These are phyloP conservation scores for Rosa lucieae DNA, from an alignment of 306 rosid genomes.

Conservation along the genomic window DNA sequence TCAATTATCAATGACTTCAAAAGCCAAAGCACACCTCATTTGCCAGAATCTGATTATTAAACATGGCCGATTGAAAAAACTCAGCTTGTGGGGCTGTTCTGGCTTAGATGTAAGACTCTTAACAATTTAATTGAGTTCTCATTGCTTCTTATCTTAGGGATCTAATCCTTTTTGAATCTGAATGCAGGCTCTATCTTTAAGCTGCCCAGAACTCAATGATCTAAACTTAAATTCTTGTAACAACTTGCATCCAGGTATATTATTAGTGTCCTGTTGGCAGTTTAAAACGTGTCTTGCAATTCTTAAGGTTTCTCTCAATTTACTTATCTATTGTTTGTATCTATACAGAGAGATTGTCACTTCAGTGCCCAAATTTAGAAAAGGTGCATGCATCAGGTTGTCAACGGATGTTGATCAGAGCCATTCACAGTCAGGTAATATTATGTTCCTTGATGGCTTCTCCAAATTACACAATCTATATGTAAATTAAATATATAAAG, in stretches of 20 bases:
- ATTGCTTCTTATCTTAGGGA: conserved; percentile 25
- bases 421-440: conserved; percentile 76
- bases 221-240: conserved; percentile 84
- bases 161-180: conserved; percentile 24
- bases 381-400: conserved; percentile 87
- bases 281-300: conserved; percentile 5
- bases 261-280: conserved; percentile 19
- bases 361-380: conserved; percentile 74
- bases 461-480: background rate
- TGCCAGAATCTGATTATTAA: conserved; percentile 90
- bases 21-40: conserved; percentile 44
- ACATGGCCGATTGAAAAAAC: conserved; percentile 73
- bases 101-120: conserved; percentile 78
- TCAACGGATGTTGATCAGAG: conserved; percentile 48
- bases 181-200: conserved; percentile 82
- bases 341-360: conserved; percentile 75
- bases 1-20: conserved; percentile 37
- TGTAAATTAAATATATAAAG: background rate
- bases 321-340: background rate
- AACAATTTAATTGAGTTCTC: conserved; percentile 14
- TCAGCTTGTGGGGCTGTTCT: conserved; percentile 97
- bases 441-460: background rate
- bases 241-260: conserved; percentile 85
- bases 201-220: conserved; percentile 79
- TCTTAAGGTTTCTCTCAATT: conserved; percentile 6